Conservation (phyloP, 345 rosid species). For the Eucalyptus virginea region DNA sequence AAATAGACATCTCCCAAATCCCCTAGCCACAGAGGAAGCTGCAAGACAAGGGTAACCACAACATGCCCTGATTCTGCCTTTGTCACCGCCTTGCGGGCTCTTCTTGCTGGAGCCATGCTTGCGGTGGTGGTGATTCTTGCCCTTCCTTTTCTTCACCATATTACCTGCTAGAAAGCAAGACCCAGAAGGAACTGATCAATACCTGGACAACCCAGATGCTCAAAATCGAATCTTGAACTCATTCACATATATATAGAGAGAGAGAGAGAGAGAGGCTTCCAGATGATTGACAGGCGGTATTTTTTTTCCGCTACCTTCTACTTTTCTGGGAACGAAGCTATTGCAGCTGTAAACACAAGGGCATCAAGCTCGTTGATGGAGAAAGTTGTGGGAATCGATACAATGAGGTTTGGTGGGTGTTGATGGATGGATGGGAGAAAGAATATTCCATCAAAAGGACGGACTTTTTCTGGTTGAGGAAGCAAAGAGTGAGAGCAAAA, state of each 20-base stretch:
- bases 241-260: not conserved
- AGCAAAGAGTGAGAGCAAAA: not conserved
- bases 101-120: not conserved
- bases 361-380: not conserved
- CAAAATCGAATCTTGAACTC: not conserved
- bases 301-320: not conserved
- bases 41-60: conserved; percentile 10
- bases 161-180: not conserved
- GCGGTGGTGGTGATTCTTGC: not conserved
- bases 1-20: conserved; percentile 41
- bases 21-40: conserved; percentile 19
- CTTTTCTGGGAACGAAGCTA: not conserved
- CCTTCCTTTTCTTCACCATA: not conserved
- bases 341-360: not conserved
- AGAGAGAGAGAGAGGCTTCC: not conserved
- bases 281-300: not conserved
- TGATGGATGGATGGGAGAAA: not conserved
- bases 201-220: not conserved
- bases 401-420: not conserved
- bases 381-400: not conserved
- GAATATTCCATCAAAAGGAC: not conserved
- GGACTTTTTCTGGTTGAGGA: not conserved
- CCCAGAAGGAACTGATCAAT: not conserved
- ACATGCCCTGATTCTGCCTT: not conserved
- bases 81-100: not conserved